These are phyloP conservation scores for Oxyria digyna DNA, from an alignment of 148 eudicot species.

Conservation along the genomic window DNA sequence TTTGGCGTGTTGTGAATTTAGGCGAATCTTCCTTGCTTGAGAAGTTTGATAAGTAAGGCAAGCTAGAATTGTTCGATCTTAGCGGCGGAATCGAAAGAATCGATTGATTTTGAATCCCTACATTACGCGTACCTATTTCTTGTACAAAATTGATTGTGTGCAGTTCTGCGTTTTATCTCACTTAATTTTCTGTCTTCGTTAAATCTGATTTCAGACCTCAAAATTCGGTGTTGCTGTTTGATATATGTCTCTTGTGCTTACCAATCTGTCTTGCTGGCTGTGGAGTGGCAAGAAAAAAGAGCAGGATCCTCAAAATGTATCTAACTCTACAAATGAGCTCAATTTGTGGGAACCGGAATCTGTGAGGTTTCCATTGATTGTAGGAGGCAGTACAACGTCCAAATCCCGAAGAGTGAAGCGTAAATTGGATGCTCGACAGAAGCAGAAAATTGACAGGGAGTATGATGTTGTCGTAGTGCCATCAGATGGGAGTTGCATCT, in stretches of 20 bases:
- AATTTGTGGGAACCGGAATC: constrained; percentile 24
- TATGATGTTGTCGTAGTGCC: constrained; percentile 36
- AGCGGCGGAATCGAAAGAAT: not conserved
- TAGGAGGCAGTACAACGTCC: constrained; percentile 13
- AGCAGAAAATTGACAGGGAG: constrained; percentile 30
- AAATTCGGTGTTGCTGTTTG: not conserved
- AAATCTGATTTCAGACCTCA: not conserved
- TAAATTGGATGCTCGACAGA: constrained; percentile 23
- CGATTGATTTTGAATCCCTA: not conserved
- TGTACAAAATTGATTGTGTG: not conserved
- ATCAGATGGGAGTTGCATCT: constrained; percentile 37
- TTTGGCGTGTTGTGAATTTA: not conserved
- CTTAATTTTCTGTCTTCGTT: not conserved
- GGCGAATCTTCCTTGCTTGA: not conserved
- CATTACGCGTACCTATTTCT: not conserved
- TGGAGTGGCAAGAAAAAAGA: constrained; percentile 27
- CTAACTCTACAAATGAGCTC: constrained; percentile 17
- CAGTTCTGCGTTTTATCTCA: not conserved
- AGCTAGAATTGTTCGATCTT: not conserved
- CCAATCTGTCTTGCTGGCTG: constrained; percentile 25
- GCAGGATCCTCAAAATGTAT: constrained; percentile 11
- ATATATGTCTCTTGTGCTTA: constrained; percentile 25
- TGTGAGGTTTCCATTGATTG: constrained; percentile 19
- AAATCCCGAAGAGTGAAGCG: constrained; percentile 22
- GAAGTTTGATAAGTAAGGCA: not conserved